A percentile compares a stretch with the other conserved stretches of the same genome.
phyloP scores from a whole-genome alignment of 768 basidiomycete species.

The Boletus rubescentipes region DNA sequence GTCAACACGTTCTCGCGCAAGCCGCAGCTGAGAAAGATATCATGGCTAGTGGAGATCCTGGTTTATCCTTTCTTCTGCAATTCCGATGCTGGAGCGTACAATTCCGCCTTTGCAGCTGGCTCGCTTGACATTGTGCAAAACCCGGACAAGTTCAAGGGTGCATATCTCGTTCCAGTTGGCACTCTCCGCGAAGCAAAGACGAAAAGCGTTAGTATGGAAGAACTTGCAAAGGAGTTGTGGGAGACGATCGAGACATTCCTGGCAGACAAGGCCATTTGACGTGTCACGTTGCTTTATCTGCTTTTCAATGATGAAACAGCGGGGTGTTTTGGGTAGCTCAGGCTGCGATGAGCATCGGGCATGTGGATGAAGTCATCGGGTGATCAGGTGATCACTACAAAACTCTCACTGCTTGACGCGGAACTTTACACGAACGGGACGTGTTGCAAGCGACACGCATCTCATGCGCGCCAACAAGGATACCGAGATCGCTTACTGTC shows the following conservation, averaged over 20 bases:
- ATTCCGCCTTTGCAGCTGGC: constrained; percentile 31
- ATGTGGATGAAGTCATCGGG: no score
- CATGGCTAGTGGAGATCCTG: constrained; percentile 20
- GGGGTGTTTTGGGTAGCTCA: background rate
- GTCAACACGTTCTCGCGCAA: constrained; percentile 32
- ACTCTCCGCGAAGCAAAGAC: constrained; percentile 11
- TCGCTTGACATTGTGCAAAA: constrained; percentile 21
- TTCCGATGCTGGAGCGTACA: constrained; percentile 27
- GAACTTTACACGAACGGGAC: no score
- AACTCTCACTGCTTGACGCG: no score
- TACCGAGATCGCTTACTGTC: no score
- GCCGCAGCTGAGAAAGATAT: constrained; percentile 16
- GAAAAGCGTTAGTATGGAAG: constrained; percentile 16
- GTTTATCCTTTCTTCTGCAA: constrained; percentile 18
- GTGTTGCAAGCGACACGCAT: no score
- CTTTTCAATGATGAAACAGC: no score
- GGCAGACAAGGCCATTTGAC: constrained; percentile 22
- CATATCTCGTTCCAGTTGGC: constrained; percentile 30
- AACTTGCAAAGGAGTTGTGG: constrained; percentile 31
- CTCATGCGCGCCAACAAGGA: no score
- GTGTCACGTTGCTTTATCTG: no score
- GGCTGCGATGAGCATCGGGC: no score
- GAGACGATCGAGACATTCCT: constrained; percentile 27
- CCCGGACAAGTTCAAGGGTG: constrained; percentile 29
- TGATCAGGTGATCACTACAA: no score